Base-by-base conservation (phyloP, 129 eudicot species). In the Smallanthus sonchifolius region DNA sequence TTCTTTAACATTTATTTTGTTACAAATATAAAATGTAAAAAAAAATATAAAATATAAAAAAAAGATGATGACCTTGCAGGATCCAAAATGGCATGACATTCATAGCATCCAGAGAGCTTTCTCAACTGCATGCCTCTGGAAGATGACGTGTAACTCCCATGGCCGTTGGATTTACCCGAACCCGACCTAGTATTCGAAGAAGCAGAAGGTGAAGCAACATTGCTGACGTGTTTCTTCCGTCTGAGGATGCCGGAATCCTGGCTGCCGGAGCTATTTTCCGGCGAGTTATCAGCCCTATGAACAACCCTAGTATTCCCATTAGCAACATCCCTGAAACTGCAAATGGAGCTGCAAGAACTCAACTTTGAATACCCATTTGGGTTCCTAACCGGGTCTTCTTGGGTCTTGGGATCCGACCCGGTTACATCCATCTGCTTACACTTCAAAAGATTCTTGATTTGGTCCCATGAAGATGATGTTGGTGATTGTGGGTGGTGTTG, bases 51-150 rank as follows among this genome's bases (percentile, higher is more conserved):
- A 54, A 5, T 17, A 1, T 17, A 54, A 51, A 54, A 7, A 48
- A 51, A 4, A 0, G 28, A 51, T 11, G 5, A 19, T 13, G 37
- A 92, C 98, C 96, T 89, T 78, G 83, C 82, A 68, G 98, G 90
- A 86, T 92, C 96, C 39, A 92, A 82, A 57, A 87, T 86, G 69
- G 84, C 84, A 78, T 87, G 98, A 36, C 98, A 92, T 83, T 92
- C 98, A 75, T 92, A 89, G 64, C 96, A 92, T 4, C 98, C 98
- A 44, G 94, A 92, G 54, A 92, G 92, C 84, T 92, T 92, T 75
- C 98, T 85, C 16, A 92, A 83, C 68, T 87, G 96, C 89, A 87
- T 89, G 77, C 97, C 96, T 60, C 89, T 59, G 0, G 85, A 88
- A 67, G 92, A 75, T 39, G 85, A 61, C 43, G 75, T 74, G 76